Percentiles rank a stretch among this genome's conserved stretches.
These are phyloP conservation scores for Sclerotinia glacialis DNA, from an alignment of 2,329 filamentous ascomycete species.

Conservation along the genomic window DNA sequence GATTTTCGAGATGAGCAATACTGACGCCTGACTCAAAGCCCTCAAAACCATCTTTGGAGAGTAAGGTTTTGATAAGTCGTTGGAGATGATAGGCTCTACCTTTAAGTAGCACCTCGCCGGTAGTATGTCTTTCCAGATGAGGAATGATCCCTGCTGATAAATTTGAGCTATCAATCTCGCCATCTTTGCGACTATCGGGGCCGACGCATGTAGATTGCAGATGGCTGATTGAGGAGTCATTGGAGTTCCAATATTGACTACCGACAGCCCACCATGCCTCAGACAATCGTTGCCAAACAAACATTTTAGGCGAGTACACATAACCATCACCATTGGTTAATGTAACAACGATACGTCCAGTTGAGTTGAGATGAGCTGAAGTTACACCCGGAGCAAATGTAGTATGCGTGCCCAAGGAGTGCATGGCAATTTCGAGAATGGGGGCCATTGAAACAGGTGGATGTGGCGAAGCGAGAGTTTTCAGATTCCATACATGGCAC, in stretches of 20 bases:
- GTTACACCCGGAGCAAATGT: slow-evolving; percentile 81
- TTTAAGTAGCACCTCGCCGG: slow-evolving; percentile 85
- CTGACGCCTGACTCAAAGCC: slow-evolving; percentile 87
- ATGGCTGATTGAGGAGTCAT: slow-evolving; percentile 82
- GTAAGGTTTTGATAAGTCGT: slow-evolving; percentile 81
- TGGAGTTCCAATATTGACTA: slow-evolving; percentile 98
- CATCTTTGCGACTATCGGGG: slow-evolving; percentile 48
- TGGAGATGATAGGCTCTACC: slow-evolving; percentile 90
- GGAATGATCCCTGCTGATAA: slow-evolving; percentile 92
- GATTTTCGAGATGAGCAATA: slow-evolving; percentile 92
- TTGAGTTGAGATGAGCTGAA: slow-evolving; percentile 85
- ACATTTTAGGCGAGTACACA: slow-evolving; percentile 81
- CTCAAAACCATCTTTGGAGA: slow-evolving; percentile 88
- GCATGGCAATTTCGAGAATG: slow-evolving; percentile 80
- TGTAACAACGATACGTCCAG: slow-evolving; percentile 82
- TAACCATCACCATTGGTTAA: slow-evolving; percentile 94
- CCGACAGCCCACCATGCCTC: slow-evolving; percentile 98
- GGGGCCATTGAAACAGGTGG: slow-evolving; percentile 87
- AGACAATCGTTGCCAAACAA: slow-evolving; percentile 89
- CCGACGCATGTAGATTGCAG: slow-evolving; percentile 70
- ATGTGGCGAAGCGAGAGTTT: slow-evolving; percentile 77
- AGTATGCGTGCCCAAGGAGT: slow-evolving; percentile 71
- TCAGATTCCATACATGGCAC: slow-evolving; percentile 92
- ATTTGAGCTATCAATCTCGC: slow-evolving; percentile 52
- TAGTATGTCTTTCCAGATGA: slow-evolving; percentile 89